Conservation (phyloP, 2,329 filamentous ascomycete genomes). For the Aspergillus uvarum region DNA sequence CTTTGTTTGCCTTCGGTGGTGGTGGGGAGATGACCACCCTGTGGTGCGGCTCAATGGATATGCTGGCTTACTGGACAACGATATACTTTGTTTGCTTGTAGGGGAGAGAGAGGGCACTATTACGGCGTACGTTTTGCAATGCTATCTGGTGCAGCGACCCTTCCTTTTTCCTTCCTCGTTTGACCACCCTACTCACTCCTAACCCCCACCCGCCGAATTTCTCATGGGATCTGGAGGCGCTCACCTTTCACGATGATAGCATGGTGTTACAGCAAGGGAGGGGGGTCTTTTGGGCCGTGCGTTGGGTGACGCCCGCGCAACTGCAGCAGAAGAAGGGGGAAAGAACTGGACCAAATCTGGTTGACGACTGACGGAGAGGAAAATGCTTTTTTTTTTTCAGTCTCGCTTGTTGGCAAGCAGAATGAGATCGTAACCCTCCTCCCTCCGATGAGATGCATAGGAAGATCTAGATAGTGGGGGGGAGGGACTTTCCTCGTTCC, state of each 20-base stretch:
- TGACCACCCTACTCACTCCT: neutral
- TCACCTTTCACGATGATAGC: neutral
- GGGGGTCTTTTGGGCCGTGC: neutral
- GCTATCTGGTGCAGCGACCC: neutral
- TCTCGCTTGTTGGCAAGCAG: neutral
- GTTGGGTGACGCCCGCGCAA: neutral
- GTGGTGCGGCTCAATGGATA: neutral
- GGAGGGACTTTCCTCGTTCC: no score
- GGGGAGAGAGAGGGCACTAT: no score
- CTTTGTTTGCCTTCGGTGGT: neutral
- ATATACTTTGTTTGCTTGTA: no score
- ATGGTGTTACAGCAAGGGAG: neutral
- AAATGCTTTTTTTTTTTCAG: no score
- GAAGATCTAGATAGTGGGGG: neutral
- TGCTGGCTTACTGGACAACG: no score
- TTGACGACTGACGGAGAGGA: no score
- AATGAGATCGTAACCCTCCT: neutral
- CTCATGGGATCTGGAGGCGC: neutral
- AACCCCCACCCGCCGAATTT: neutral
- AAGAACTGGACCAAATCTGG: neutral
- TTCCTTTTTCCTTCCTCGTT: neutral
- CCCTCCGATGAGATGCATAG: neutral
- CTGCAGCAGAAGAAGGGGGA: neutral
- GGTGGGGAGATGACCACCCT: neutral
- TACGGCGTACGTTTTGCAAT: neutral